Evolutionary conservation across 2,329 filamentous ascomycete species (phyloP), one percentile per base, ranked within the genome.

Genomic region (Plectosphaerella sp.): DNA sequence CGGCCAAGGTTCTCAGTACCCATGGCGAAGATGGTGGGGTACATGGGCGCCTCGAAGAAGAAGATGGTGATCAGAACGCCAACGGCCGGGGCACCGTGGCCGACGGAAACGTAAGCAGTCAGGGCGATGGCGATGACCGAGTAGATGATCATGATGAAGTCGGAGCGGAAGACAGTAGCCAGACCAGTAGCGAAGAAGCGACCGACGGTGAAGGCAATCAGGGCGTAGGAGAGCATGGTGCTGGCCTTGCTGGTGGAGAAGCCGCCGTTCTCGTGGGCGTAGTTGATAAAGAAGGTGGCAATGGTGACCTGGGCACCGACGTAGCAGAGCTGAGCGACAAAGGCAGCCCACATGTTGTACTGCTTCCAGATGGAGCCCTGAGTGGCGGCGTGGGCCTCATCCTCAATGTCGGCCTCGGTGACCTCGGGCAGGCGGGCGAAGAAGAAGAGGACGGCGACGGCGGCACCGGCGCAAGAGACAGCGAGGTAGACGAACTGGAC

Each of bases 401-500:
- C 55, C 47, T 54, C 54, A 5, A 54, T 52, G 3, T 76, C 64
- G n/a, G 60, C 58, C 45, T 73, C 71, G 0, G 86, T 89, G 59
- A 91, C 84, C 65, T 91, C 87, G 6, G 87, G 87, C 51, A 89
- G 86, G 12, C 76, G 76, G 9, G 82, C 80, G 41, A 89, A 64
- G 68, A 82, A 86, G 65, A 90, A 88, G n/a, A 86, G 71, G 5
- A 75, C 66, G 3, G 85, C 86, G 3, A 91, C 75, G 2, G 82
- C 61, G 57, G 83, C 82, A 33, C 91, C 88, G 56, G 91, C 91
- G 62, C 79, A 73, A 4, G 85, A 87, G 54, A 91, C 88, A 46
- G 83, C 81, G 4, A 89, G 78, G 59, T 91, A 91, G 1, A 89
- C 85, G 82, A 84, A 91, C 67, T 91, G 87, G 2, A 91, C 88